Conservation (phyloP, 2,329 filamentous ascomycete species). For the Diplodia mutila region DNA sequence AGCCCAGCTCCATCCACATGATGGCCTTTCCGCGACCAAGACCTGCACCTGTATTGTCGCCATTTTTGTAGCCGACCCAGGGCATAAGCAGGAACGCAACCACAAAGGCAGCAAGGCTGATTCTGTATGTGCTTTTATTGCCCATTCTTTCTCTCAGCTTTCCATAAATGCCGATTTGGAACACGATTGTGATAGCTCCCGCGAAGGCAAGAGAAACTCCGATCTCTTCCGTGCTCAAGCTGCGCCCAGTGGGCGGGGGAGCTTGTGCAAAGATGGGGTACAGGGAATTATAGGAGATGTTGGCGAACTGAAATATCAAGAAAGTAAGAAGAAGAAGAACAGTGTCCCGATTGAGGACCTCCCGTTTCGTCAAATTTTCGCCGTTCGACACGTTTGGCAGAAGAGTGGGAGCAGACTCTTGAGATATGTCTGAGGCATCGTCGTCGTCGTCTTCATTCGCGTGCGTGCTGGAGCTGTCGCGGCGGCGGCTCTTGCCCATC, state of each 20-base stretch:
- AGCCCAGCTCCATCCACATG: constrained; percentile 80
- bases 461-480: constrained; percentile 43
- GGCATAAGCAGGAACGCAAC: constrained; percentile 86
- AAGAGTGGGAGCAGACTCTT: constrained; percentile 42
- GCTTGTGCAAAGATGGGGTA: constrained; percentile 92
- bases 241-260: constrained; percentile 73
- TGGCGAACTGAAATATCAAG: constrained; percentile 89
- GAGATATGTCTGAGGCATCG: constrained; percentile 39
- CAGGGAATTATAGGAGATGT: constrained; percentile 92
- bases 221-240: constrained; percentile 76
- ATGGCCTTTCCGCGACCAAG: constrained; percentile 64
- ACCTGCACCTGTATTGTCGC: constrained; percentile 54
- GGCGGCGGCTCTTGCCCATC: constrained; percentile 32
- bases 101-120: constrained; percentile 77
- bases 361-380: constrained; percentile 55
- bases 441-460: constrained; percentile 51
- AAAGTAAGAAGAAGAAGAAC: constrained; percentile 82
- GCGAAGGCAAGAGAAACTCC: constrained; percentile 84
- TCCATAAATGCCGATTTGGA: constrained; percentile 86
- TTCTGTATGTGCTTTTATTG: constrained; percentile 82
- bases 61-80: constrained; percentile 78
- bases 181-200: constrained; percentile 81
- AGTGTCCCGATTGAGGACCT: constrained; percentile 78
- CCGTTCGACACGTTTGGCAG: constrained; percentile 46
- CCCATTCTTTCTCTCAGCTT: constrained; percentile 77